A percentile compares a stretch with the other conserved stretches of the same genome.
phyloP scores from a whole-genome alignment of 345 rosid genomes.

The Linum trigynum region DNA sequence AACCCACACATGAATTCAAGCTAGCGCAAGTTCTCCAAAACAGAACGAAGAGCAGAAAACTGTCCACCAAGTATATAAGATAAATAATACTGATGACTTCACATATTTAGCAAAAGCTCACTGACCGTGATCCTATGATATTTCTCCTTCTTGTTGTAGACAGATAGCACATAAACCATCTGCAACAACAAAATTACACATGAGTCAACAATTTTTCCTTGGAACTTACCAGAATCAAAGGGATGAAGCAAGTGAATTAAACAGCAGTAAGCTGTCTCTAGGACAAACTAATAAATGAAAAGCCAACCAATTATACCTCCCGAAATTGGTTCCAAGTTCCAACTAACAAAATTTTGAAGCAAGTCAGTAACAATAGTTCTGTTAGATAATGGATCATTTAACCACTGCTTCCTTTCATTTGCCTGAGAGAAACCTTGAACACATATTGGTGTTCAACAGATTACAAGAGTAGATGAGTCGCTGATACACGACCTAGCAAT shows the following conservation, averaged over 20 bases:
- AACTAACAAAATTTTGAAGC: too few species aligned
- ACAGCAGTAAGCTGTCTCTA: too few species aligned
- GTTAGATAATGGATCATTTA: too few species aligned
- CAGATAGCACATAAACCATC: slow-evolving; percentile 2
- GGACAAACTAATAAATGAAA: not conserved
- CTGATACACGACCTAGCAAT: too few species aligned
- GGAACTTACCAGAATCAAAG: not conserved
- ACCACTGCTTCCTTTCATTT: too few species aligned
- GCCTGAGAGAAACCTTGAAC: too few species aligned
- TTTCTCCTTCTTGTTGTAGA: slow-evolving; percentile 4
- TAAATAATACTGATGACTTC: not conserved
- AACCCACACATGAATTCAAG: too few species aligned
- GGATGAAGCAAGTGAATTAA: not conserved
- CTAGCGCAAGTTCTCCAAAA: too few species aligned
- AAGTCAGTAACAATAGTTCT: too few species aligned
- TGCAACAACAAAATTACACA: not conserved
- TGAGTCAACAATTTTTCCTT: not conserved
- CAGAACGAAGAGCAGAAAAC: too few species aligned
- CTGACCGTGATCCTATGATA: slow-evolving; percentile 1
- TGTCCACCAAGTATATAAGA: not conserved
- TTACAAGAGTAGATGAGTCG: too few species aligned
- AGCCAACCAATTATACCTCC: not conserved
- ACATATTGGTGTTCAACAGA: too few species aligned
- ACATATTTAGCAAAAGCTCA: slow-evolving; percentile 7
- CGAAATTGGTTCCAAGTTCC: not conserved